These are phyloP conservation scores for Pontederia crassipes DNA, from an alignment of 176 grass and related monocot species.

Conservation along the genomic window DNA sequence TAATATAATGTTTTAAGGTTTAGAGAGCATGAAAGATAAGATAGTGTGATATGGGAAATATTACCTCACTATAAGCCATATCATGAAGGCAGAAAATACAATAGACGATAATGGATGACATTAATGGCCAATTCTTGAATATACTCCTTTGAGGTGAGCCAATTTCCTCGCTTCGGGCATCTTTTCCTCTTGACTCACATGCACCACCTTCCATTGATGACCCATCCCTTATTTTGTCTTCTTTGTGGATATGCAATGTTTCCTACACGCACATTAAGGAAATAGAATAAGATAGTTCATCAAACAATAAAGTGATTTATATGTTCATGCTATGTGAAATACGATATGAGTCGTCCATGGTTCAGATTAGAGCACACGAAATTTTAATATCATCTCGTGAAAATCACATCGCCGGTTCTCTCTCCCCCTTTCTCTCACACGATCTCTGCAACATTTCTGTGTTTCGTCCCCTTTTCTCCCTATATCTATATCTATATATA, in stretches of 20 bases:
- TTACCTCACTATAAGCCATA: conserved; percentile 79
- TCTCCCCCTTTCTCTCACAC: too few relatives aligned
- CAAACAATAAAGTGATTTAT: background rate
- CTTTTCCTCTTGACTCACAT: conserved; percentile 24
- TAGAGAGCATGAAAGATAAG: too few relatives aligned
- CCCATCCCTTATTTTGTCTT: conserved; percentile 1
- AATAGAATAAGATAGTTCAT: background rate
- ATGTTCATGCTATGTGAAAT: too few relatives aligned
- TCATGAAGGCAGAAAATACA: conserved; percentile 91
- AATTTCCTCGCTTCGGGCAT: conserved; percentile 1
- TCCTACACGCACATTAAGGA: conserved; percentile 35
- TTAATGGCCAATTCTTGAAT: conserved; percentile 72
- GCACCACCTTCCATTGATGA: conserved; percentile 16
- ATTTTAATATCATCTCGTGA: too few relatives aligned
- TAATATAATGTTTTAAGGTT: too few relatives aligned
- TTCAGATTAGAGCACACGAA: too few relatives aligned
- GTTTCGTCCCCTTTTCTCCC: too few relatives aligned
- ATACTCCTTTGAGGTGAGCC: conserved; percentile 26
- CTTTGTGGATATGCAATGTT: conserved; percentile 63
- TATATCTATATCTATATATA: too few relatives aligned
- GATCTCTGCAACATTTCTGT: too few relatives aligned
- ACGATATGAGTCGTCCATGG: too few relatives aligned
- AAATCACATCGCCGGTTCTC: too few relatives aligned
- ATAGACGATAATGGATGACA: conserved; percentile 69
- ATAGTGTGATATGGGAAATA: background rate